Conservation (phyloP, 371 early-diverging fungal species). For the Rhizopus microsporus region DNA sequence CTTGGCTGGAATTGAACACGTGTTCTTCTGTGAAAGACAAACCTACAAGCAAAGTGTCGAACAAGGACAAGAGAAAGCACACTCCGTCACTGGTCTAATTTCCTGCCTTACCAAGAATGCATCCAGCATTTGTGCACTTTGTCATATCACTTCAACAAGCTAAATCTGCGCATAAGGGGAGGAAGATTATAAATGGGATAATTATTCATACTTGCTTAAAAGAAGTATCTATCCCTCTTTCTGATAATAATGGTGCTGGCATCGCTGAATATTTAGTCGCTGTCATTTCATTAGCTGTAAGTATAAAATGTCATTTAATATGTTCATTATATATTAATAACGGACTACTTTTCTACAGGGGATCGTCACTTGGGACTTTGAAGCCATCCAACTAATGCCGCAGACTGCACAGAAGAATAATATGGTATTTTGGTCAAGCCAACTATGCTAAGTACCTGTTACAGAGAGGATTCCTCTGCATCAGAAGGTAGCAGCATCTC, state of each 20-base stretch:
- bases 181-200: conserved; percentile 14
- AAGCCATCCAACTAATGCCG: too few species aligned
- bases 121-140: conserved; percentile 3
- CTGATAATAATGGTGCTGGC: conserved; percentile 13
- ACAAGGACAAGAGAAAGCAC: conserved; percentile 10
- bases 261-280: conserved; percentile 15
- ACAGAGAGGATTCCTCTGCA: too few species aligned
- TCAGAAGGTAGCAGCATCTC: too few species aligned
- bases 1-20: conserved; percentile 9
- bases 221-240: conserved; percentile 13
- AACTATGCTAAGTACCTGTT: too few species aligned
- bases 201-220: conserved; percentile 12
- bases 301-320: conserved; percentile 13
- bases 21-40: conserved; percentile 17
- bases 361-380: too few species aligned
- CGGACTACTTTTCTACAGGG: too few species aligned
- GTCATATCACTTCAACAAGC: conserved; percentile 14
- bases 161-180: conserved; percentile 8
- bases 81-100: not conserved
- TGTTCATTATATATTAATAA: too few species aligned
- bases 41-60: conserved; percentile 7
- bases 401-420: too few species aligned
- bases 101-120: conserved; percentile 14
- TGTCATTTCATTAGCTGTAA: conserved; percentile 17
- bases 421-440: too few species aligned